A percentile compares a stretch with the other conserved stretches of the same genome.
Evolutionary conservation across 116 monocot genomes (phyloP).

Genomic region (Dioscorea cayenensis): DNA sequence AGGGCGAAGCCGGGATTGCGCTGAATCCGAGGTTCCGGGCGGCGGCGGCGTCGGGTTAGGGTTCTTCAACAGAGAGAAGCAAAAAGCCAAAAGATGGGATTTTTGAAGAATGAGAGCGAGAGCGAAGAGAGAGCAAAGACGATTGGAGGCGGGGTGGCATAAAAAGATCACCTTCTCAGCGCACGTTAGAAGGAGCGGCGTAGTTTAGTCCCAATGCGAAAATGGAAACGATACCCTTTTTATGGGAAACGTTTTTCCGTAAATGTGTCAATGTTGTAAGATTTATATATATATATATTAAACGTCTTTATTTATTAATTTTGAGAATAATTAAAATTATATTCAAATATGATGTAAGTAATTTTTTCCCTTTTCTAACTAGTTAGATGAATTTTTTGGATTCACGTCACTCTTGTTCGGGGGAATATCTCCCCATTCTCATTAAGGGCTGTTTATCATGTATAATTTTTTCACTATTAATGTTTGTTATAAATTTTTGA

Average conservation of each 20-base stretch:
- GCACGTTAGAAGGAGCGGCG: constrained; percentile 3
- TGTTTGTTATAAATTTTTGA: too few species aligned
- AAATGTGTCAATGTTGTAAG: not conserved
- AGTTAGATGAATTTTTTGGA: too few species aligned
- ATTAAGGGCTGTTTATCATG: too few species aligned
- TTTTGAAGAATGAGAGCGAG: not conserved
- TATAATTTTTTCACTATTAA: too few species aligned
- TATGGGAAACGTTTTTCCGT: not conserved
- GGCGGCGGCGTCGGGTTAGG: not conserved
- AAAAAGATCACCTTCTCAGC: not conserved
- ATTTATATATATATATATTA: too few species aligned
- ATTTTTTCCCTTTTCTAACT: too few species aligned
- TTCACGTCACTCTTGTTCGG: too few species aligned
- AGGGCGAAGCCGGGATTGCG: not conserved
- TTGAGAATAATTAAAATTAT: too few species aligned
- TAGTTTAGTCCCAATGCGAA: not conserved
- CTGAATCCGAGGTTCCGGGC: not conserved
- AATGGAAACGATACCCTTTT: too few species aligned
- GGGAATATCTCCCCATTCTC: too few species aligned
- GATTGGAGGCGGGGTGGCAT: not conserved
- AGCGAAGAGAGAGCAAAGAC: not conserved
- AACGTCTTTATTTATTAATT: too few species aligned
- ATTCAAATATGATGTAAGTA: too few species aligned
- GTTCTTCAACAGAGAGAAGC: not conserved
- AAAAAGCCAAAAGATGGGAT: not conserved